Evolutionary conservation across 306 rosid genomes (phyloP).

Genomic region (Acacia confusa): DNA sequence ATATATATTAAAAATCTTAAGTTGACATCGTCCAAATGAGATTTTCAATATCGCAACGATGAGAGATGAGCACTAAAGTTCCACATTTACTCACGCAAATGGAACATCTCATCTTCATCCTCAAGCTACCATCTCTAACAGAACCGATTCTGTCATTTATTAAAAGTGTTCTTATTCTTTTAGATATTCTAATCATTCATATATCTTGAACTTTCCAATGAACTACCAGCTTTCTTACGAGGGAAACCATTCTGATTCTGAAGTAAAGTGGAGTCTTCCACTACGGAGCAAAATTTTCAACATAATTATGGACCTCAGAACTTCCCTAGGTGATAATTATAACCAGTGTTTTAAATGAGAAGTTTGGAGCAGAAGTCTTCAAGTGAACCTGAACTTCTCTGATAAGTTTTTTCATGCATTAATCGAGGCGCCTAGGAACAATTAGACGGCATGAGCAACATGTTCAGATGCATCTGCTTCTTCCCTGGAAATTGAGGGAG

Average conservation of each 20-base stretch:
- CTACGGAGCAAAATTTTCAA: slow-evolving; percentile 26
- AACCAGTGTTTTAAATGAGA: background rate
- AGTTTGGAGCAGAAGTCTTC: slow-evolving; percentile 15
- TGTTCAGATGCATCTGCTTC: slow-evolving; percentile 68
- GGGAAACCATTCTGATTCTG: slow-evolving; percentile 12
- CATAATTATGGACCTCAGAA: slow-evolving; percentile 28
- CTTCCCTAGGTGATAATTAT: slow-evolving; percentile 13
- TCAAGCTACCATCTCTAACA: no score
- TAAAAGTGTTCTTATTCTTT: no score
- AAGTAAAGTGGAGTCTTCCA: slow-evolving; percentile 6
- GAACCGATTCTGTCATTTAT: no score
- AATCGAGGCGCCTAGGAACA: slow-evolving; percentile 27
- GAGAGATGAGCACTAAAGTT: no score
- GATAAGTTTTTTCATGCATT: slow-evolving; percentile 27
- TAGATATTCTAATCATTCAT: background rate
- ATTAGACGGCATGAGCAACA: slow-evolving; percentile 67
- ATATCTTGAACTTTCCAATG: background rate
- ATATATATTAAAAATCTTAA: no score
- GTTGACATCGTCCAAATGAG: no score
- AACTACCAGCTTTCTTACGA: slow-evolving; percentile 12
- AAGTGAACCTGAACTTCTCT: slow-evolving; percentile 17
- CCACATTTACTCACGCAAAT: no score
- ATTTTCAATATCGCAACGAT: no score
- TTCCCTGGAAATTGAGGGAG: slow-evolving; percentile 51
- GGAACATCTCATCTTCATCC: no score